Evolutionary conservation across 495 filamentous ascomycete genomes (phyloP).

Genomic region (Daldinia loculata): DNA sequence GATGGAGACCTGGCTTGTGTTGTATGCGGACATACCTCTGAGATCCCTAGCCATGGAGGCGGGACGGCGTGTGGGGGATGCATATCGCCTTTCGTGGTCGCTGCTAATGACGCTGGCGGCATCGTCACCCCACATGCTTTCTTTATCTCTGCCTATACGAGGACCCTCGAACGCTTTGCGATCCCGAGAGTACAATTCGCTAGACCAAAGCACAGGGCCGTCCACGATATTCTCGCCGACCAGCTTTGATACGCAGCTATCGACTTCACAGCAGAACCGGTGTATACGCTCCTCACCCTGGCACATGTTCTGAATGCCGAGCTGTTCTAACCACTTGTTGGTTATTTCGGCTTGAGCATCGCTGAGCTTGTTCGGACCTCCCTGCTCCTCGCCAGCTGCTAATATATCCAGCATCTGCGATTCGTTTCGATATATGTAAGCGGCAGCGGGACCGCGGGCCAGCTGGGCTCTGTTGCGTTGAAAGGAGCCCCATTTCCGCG

Average conservation of each 20-base stretch:
- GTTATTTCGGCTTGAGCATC: slow-evolving; percentile 94
- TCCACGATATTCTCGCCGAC: slow-evolving; percentile 87
- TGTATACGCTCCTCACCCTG: slow-evolving; percentile 95
- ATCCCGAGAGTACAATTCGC: slow-evolving; percentile 84
- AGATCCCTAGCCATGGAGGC: slow-evolving; percentile 55
- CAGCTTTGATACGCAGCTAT: slow-evolving; percentile 84
- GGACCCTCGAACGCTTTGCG: slow-evolving; percentile 77
- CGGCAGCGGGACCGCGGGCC: slow-evolving; percentile 67
- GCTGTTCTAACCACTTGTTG: slow-evolving; percentile 81
- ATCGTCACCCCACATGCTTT: slow-evolving; percentile 58
- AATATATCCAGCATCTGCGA: slow-evolving; percentile 88
- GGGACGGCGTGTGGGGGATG: slow-evolving; percentile 47
- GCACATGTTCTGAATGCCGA: slow-evolving; percentile 91
- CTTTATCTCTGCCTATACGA: slow-evolving; percentile 52
- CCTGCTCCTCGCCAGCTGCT: slow-evolving; percentile 82
- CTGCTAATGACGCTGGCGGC: slow-evolving; percentile 66
- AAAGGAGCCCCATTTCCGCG: slow-evolving; percentile 59
- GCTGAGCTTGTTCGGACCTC: slow-evolving; percentile 92
- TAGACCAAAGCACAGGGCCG: slow-evolving; percentile 91
- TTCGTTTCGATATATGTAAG: slow-evolving; percentile 82
- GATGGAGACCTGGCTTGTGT: slow-evolving; percentile 71
- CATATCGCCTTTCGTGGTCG: slow-evolving; percentile 56
- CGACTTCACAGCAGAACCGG: slow-evolving; percentile 89
- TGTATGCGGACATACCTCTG: slow-evolving; percentile 63
- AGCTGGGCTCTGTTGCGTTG: slow-evolving; percentile 64